A percentile compares a stretch with the other conserved stretches of the same genome.
Evolutionary conservation across 1,139 yeast species (phyloP).

Genomic region (Yamadazyma taylorii): DNA sequence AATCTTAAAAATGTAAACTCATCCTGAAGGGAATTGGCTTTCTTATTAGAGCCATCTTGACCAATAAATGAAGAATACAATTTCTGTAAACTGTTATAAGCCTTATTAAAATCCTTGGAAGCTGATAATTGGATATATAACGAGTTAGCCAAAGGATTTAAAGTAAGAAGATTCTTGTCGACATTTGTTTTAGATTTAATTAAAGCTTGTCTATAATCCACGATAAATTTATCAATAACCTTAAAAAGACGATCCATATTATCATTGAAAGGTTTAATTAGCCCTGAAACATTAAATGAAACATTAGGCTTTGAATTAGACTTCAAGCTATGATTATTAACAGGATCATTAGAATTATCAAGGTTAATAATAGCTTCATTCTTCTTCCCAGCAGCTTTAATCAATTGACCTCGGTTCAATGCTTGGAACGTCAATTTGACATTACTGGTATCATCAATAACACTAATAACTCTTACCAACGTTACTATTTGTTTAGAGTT

Average conservation of each 20-base stretch:
- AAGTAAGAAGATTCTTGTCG: slow-evolving; percentile 39
- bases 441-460: slow-evolving; percentile 45
- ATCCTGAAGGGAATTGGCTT: slow-evolving; percentile 22
- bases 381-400: slow-evolving; percentile 16
- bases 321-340: too few species aligned
- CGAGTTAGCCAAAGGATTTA: slow-evolving; percentile 64
- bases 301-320: not conserved
- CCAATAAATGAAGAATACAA: slow-evolving; percentile 23
- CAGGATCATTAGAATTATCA: slow-evolving; percentile 24
- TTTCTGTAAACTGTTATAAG: slow-evolving; percentile 38
- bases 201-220: slow-evolving; percentile 36
- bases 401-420: slow-evolving; percentile 42
- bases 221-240: slow-evolving; percentile 43
- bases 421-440: slow-evolving; percentile 56
- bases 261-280: slow-evolving; percentile 26
- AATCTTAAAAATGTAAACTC: slow-evolving; percentile 36
- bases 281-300: slow-evolving; percentile 6
- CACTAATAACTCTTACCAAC: slow-evolving; percentile 49
- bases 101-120: slow-evolving; percentile 45
- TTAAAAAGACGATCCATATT: slow-evolving; percentile 32
- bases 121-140: slow-evolving; percentile 55
- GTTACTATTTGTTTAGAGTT: slow-evolving; percentile 34
- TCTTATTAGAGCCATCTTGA: slow-evolving; percentile 21
- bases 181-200: slow-evolving; percentile 14
- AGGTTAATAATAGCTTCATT: slow-evolving; percentile 33